phyloP scores from a whole-genome alignment of 345 rosid genomes.

The Bruguiera sexangula region DNA sequence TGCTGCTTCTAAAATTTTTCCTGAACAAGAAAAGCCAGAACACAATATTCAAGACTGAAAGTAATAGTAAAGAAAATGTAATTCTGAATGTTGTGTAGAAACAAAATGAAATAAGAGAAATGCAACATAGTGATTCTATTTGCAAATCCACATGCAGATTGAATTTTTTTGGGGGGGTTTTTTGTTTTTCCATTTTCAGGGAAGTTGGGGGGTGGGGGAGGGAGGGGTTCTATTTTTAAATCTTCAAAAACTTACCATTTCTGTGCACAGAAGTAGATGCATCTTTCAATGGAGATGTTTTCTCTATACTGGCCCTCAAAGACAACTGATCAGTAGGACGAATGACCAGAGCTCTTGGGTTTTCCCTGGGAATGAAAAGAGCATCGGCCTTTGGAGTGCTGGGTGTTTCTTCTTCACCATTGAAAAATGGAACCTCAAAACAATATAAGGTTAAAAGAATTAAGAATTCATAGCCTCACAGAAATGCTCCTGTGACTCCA shows the following conservation, averaged over 20 bases:
- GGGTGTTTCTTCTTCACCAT: slow-evolving; percentile 71
- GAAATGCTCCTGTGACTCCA: background rate
- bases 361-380: slow-evolving; percentile 80
- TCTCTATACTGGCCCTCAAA: slow-evolving; percentile 45
- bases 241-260: slow-evolving; percentile 42
- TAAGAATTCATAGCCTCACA: background rate
- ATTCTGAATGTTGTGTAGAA: too few species aligned
- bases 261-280: slow-evolving; percentile 32
- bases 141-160: too few species aligned
- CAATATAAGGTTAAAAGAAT: background rate
- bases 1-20: slow-evolving; percentile 32
- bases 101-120: too few species aligned
- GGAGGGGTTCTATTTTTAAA: background rate
- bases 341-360: slow-evolving; percentile 83
- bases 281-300: slow-evolving; percentile 45
- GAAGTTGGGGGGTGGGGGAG: too few species aligned
- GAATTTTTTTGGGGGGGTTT: too few species aligned
- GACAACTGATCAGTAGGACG: slow-evolving; percentile 57
- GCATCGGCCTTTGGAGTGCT: slow-evolving; percentile 91
- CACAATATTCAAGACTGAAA: background rate
- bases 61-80: background rate
- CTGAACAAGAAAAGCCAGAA: slow-evolving; percentile 22
- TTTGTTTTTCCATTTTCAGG: too few species aligned
- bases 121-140: too few species aligned
- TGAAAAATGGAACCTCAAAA: slow-evolving; percentile 83